Evolutionary conservation across 2,329 filamentous ascomycete species (phyloP), one percentile per base, ranked within the genome.

Genomic region (Neopestalotiopsis rosae): DNA sequence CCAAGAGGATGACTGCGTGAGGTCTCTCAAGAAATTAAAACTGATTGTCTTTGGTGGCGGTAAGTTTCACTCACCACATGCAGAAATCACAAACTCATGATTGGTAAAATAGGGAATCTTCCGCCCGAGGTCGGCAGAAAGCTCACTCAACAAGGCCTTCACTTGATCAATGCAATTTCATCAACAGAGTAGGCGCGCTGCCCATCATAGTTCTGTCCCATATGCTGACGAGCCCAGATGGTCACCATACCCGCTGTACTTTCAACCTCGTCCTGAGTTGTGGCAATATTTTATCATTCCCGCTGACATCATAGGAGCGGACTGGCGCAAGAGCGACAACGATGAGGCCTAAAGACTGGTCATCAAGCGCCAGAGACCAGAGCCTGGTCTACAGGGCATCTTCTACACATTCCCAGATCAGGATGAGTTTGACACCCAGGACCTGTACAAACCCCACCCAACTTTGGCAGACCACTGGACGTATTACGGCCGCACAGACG

Each of bases 271-370:
- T 57, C 72, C 67, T 0, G 69, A 79, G 32, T 70, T 81, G 5
- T 85, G 83, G 83, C 78, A 82, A 68, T 86, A 79, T 57, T 84
- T 85, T 67, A 75, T 82, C 69, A 74, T 82, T 70, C 78, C 83
- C 71, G 77, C 78, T 0, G 79, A 85, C 1, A 13, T 75, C 0
- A 76, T 84, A 52, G 83, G 84, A 4, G 78, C 76, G 5, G 80
- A 84, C 3, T 85, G 83, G 79, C 78, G 79, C 56, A 77, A 42
- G 76, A 77, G 78, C 4, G 61, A 32, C 7, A 64, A 49, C 13
- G 68, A 73, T 1, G 72, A 73, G 5, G 63, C 79, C 12, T 83
- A 79, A 70, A 80, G 78, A 67, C 77, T 84, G 13, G 79, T 84
- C 6, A 71, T 84, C 30, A 72, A 80, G 3, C 80, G 82, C 49